Evolutionary conservation across 257 asterid species (phyloP), one percentile per base, ranked within the genome.

Genomic region (Echites panduratus): DNA sequence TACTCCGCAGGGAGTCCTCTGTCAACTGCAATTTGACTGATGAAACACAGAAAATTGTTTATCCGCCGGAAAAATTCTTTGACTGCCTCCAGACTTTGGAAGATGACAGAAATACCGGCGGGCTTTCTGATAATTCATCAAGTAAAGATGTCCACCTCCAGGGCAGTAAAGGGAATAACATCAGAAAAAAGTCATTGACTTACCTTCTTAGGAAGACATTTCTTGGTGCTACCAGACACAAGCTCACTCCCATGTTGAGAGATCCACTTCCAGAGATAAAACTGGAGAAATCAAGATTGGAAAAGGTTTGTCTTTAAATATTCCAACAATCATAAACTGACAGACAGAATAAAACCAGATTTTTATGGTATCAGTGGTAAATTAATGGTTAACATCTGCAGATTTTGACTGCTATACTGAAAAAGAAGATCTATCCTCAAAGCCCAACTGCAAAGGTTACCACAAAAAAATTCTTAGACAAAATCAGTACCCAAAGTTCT

Each of bases 341-440:
- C 20, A 50, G 57, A 50, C 22, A 50, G 6, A 50, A 8, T 50
- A 50, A 20, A 27, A 27, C 40, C 2, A 32, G 38, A 32, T 32
- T 32, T 32, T 32, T 1, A 32, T 32, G 11, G 3, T 10, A 13
- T 26, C 20, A 59, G 65, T 16, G 12, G 4, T 68, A 11, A 48
- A 59, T 20, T 38, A 1, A 14, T 35, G 16, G 52, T 54, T 20
- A 4, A 24, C 47, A 5, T 66, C 10, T 63, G 43, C 87, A 92
- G 98, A 84, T 88, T 81, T 76, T 89, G 76, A 88, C 92, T 80
- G 79, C 87, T 20, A 78, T 92, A 78, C 72, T 92, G 76, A 86
- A 88, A 77, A 90, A 87, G 71, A 88, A 81, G 87, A 83, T 92
- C 68, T 84, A 86, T 77, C 96, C 95, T 40, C 90, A 81, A 77